Conservation (phyloP, 176 grass and related monocot species). For the Pontederia paniculata region DNA sequence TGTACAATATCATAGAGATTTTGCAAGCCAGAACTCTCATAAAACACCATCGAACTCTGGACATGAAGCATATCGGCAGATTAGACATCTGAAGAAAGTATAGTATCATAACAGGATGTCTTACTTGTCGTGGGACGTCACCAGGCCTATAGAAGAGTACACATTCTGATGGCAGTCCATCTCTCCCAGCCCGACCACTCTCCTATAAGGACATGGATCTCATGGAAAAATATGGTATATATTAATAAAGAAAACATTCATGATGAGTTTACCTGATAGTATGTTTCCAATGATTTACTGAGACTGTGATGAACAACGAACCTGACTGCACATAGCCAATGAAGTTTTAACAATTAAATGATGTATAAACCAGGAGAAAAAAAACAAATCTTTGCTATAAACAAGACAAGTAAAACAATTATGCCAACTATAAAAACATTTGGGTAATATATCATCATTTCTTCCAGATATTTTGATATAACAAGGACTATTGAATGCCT, state of each 20-base stretch:
- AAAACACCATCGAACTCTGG: slow-evolving; percentile 96
- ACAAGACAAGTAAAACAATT: not conserved
- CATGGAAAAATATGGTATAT: slow-evolving; percentile 10
- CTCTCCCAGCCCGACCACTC: slow-evolving; percentile 78
- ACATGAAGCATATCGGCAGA: slow-evolving; percentile 17
- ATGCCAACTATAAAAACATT: too few species aligned
- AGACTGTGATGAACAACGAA: slow-evolving; percentile 97
- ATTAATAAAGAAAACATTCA: not conserved
- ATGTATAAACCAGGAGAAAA: not conserved
- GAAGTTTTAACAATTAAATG: slow-evolving; percentile 7
- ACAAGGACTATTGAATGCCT: too few species aligned
- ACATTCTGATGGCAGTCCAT: slow-evolving; percentile 87
- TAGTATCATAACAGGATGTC: slow-evolving; percentile 6
- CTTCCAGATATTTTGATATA: too few species aligned
- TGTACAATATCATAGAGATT: slow-evolving; percentile 91
- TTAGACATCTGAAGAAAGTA: slow-evolving; percentile 14
- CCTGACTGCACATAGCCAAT: slow-evolving; percentile 48
- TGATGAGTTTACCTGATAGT: slow-evolving; percentile 60
- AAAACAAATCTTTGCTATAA: not conserved
- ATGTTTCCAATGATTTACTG: slow-evolving; percentile 97
- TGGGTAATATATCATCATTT: too few species aligned
- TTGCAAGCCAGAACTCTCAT: slow-evolving; percentile 85
- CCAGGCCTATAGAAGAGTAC: slow-evolving; percentile 74
- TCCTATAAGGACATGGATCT: slow-evolving; percentile 35
- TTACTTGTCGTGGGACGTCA: slow-evolving; percentile 69